Evolutionary conservation across 805 yeast genomes (phyloP).

Genomic region (Tanozyma kutaoensis): DNA sequence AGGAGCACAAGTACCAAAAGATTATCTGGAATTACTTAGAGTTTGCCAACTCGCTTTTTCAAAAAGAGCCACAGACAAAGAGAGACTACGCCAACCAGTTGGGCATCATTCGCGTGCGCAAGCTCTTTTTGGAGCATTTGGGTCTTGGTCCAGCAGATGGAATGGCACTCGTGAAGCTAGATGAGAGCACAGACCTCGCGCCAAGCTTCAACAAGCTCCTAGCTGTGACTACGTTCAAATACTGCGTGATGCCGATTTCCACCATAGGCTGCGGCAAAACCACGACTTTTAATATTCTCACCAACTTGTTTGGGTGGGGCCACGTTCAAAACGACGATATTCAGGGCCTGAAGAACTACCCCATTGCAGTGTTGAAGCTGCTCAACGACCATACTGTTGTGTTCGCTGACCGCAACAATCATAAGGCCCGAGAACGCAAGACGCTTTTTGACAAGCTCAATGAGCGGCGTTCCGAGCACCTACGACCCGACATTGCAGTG

Average conservation of each 20-base stretch:
- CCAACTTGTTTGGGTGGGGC: neutral
- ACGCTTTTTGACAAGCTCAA: neutral
- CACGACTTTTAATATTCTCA: neutral
- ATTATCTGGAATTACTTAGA: slow-evolving; percentile 57
- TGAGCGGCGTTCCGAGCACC: neutral
- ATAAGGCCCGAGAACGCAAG: neutral
- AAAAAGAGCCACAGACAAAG: slow-evolving; percentile 30
- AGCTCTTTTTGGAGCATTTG: slow-evolving; percentile 40
- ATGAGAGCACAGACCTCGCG: slow-evolving; percentile 15
- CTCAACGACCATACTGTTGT: neutral
- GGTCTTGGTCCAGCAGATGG: slow-evolving; percentile 39
- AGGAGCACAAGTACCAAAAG: slow-evolving; percentile 30
- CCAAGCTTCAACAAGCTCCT: slow-evolving; percentile 1
- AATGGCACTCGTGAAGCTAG: slow-evolving; percentile 39
- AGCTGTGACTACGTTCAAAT: neutral
- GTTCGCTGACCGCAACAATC: neutral
- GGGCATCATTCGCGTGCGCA: slow-evolving; percentile 66
- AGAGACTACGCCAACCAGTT: slow-evolving; percentile 38
- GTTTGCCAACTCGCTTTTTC: slow-evolving; percentile 47
- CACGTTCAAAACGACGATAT: neutral
- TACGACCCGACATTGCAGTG: neutral
- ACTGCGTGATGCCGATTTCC: neutral
- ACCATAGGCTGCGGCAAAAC: neutral
- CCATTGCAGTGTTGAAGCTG: neutral
- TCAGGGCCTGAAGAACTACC: neutral